Conservation (phyloP, 2,329 filamentous ascomycete species). For the Lanzia echinophila region DNA sequence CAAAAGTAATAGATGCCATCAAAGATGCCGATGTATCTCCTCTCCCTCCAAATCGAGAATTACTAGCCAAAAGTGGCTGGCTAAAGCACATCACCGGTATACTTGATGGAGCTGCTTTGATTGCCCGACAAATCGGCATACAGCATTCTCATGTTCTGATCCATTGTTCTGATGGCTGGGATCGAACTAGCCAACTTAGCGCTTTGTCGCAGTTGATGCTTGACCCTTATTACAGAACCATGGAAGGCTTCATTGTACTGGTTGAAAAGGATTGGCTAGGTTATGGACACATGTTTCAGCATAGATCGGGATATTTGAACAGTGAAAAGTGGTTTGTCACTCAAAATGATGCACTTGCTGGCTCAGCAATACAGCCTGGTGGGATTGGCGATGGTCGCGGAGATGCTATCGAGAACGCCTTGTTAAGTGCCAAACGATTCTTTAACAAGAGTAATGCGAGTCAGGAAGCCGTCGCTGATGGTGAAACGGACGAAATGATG, state of each 20-base stretch:
- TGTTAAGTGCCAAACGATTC: constrained; percentile 79
- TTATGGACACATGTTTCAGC: constrained; percentile 95
- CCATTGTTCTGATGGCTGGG: constrained; percentile 98
- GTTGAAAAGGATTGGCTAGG: constrained; percentile 98
- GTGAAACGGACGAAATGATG: constrained; percentile 39
- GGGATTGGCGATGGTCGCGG: constrained; percentile 42
- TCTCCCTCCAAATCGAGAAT: constrained; percentile 72
- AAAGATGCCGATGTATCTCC: constrained; percentile 88
- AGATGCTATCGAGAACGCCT: constrained; percentile 78
- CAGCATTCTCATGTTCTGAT: constrained; percentile 93
- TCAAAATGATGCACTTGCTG: constrained; percentile 72
- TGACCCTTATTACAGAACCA: constrained; percentile 89
- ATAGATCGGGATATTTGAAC: constrained; percentile 80
- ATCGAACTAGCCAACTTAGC: constrained; percentile 90
- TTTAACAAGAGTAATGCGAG: constrained; percentile 76
- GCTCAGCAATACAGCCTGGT: constrained; percentile 53
- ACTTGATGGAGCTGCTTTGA: constrained; percentile 75
- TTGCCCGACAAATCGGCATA: constrained; percentile 81
- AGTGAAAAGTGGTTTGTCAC: constrained; percentile 92
- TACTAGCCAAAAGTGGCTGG: constrained; percentile 81
- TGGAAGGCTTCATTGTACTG: constrained; percentile 90
- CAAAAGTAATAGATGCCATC: constrained; percentile 79
- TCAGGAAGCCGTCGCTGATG: constrained; percentile 51
- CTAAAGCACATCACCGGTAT: constrained; percentile 81
- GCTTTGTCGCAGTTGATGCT: constrained; percentile 88